phyloP scores from a whole-genome alignment of 2,329 filamentous ascomycete genomes.

The Botrytis hyacinthi region DNA sequence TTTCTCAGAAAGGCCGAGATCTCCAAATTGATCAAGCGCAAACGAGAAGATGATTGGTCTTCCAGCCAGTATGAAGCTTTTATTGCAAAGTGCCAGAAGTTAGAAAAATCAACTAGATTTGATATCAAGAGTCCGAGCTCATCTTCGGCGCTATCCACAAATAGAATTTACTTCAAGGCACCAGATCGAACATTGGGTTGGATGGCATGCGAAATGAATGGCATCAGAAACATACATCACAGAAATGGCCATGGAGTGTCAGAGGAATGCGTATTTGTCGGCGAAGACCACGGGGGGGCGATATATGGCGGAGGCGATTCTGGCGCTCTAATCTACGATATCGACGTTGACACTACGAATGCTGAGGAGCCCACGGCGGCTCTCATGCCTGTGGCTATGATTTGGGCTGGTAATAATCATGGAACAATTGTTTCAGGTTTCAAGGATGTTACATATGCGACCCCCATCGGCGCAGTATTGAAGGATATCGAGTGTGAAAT shows the following conservation, averaged over 20 bases:
- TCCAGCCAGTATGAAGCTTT: no score
- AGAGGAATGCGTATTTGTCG: neutral
- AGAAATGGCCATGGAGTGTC: neutral
- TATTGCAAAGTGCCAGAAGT: neutral
- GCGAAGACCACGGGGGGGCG: rapidly evolving
- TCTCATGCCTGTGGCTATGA: neutral
- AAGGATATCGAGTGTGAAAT: neutral
- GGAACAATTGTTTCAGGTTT: neutral
- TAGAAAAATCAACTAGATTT: rapidly evolving
- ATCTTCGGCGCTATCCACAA: neutral
- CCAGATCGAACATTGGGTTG: neutral
- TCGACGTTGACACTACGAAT: neutral
- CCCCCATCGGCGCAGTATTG: neutral
- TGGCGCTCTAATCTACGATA: neutral
- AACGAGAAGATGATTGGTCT: no score
- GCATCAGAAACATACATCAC: neutral
- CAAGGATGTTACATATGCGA: neutral
- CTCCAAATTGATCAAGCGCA: no score
- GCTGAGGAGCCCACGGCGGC: neutral
- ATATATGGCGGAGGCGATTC: neutral
- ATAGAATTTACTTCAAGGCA: neutral
- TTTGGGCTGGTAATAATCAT: neutral
- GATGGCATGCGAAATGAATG: neutral
- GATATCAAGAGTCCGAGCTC: neutral
- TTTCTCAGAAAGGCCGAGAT: no score